Conservation (phyloP, 257 asterid species). For the Solanum arcanum region DNA sequence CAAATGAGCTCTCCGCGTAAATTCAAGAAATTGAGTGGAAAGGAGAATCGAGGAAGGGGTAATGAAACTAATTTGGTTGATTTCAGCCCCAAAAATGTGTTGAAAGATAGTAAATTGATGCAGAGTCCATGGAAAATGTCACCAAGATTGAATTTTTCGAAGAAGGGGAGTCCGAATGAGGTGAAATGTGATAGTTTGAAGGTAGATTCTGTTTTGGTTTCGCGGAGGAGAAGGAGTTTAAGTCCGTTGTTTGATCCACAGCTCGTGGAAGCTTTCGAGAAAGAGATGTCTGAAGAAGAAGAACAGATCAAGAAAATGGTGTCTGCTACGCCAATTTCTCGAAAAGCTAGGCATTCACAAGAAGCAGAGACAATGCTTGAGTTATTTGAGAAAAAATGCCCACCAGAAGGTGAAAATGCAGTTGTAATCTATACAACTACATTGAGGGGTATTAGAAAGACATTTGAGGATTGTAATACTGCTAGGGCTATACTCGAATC, state of each 20-base stretch:
- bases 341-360: constrained; percentile 4
- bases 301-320: constrained; percentile 51
- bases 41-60: constrained; percentile 45
- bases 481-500: constrained; percentile 60
- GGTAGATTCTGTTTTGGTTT: constrained; percentile 28
- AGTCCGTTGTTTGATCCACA: constrained; percentile 59
- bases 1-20: constrained; percentile 66
- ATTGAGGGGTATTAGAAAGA: constrained; percentile 75
- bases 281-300: constrained; percentile 35
- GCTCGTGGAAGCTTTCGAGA: constrained; percentile 35
- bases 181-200: constrained; percentile 29
- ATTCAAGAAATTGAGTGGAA: constrained; percentile 44
- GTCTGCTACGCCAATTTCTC: neutral
- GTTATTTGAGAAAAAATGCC: constrained; percentile 35
- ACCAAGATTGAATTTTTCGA: constrained; percentile 43
- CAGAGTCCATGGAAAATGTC: constrained; percentile 37
- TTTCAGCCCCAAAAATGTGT: constrained; percentile 37
- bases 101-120: constrained; percentile 9
- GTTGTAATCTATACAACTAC: constrained; percentile 69
- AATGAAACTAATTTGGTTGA: constrained; percentile 9
- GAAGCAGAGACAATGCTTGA: constrained; percentile 23
- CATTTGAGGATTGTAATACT: constrained; percentile 77
- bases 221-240: constrained; percentile 32
- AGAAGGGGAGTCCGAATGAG: constrained; percentile 38
- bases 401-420: constrained; percentile 53